Evolutionary conservation across 2,329 filamentous ascomycete species (phyloP).

Genomic region (Xylaria arbuscula): DNA sequence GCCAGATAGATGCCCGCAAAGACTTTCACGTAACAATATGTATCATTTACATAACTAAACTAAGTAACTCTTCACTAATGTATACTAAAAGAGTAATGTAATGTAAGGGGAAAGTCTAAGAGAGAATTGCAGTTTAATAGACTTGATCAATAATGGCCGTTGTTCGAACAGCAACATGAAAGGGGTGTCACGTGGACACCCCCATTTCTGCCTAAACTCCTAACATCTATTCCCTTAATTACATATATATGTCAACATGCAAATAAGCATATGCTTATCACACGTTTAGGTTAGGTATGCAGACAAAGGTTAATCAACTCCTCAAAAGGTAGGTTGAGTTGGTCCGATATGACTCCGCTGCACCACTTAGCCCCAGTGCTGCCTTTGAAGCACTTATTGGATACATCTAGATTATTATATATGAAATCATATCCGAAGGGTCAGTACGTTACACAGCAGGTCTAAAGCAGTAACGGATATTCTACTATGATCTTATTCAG

Average conservation of each 20-base stretch:
- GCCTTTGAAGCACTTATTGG: not conserved
- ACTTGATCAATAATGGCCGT: not conserved
- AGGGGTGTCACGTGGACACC: not conserved
- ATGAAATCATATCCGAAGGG: not conserved
- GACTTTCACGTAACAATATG: too few species aligned
- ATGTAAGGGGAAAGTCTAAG: too few species aligned
- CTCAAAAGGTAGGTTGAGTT: not conserved
- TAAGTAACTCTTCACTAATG: too few species aligned
- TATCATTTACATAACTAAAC: too few species aligned
- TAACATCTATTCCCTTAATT: not conserved
- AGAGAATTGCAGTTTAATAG: too few species aligned
- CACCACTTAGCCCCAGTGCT: constrained; percentile 5
- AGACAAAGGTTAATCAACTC: not conserved
- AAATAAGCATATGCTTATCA: constrained; percentile 5
- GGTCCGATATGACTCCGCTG: constrained; percentile 17
- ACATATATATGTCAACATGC: constrained; percentile 9
- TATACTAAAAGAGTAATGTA: too few species aligned
- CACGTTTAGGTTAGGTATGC: too few species aligned
- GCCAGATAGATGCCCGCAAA: too few species aligned
- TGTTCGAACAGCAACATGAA: not conserved
- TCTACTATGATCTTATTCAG: constrained; percentile 45
- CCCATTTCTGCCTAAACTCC: not conserved
- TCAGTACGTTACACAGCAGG: not conserved
- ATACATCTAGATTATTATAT: not conserved
- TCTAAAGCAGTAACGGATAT: not conserved